Percentiles rank a stretch among this genome's conserved stretches.
phyloP scores from a whole-genome alignment of 116 monocot genomes.

The Cymodocea nodosa region DNA sequence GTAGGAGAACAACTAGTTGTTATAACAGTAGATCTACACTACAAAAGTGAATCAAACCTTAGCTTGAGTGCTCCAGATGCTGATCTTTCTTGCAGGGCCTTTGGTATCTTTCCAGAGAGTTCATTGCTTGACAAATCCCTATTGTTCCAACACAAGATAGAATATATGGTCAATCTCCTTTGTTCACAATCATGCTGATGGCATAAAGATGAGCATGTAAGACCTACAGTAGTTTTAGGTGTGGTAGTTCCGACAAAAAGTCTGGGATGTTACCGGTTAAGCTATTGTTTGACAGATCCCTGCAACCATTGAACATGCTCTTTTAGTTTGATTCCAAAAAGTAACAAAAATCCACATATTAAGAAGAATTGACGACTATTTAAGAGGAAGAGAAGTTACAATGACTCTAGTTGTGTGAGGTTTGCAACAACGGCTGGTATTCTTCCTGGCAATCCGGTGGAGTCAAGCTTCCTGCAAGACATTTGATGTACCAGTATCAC shows the following conservation, averaged over 20 bases:
- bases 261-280: conserved; percentile 9
- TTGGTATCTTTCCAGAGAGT: conserved; percentile 3
- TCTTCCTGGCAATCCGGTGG: too few species aligned
- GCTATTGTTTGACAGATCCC: conserved; percentile 8
- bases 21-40: neutral
- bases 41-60: neutral
- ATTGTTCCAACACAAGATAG: neutral
- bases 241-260: conserved; percentile 2
- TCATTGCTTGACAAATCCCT: conserved; percentile 6
- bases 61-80: neutral
- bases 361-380: too few species aligned
- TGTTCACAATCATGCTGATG: neutral
- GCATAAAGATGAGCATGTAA: neutral
- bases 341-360: too few species aligned
- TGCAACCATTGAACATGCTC: neutral
- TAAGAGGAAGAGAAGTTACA: too few species aligned
- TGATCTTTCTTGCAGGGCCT: neutral
- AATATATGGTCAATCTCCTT: neutral
- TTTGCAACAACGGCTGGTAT: too few species aligned
- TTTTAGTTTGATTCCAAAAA: too few species aligned
- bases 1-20: neutral
- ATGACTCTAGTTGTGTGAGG: too few species aligned
- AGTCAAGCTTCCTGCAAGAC: too few species aligned
- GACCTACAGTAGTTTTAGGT: conserved; percentile 4
- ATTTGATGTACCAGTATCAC: too few species aligned